phyloP scores from a whole-genome alignment of 2,329 filamentous ascomycete species.

The Rutstroemia sp. region DNA sequence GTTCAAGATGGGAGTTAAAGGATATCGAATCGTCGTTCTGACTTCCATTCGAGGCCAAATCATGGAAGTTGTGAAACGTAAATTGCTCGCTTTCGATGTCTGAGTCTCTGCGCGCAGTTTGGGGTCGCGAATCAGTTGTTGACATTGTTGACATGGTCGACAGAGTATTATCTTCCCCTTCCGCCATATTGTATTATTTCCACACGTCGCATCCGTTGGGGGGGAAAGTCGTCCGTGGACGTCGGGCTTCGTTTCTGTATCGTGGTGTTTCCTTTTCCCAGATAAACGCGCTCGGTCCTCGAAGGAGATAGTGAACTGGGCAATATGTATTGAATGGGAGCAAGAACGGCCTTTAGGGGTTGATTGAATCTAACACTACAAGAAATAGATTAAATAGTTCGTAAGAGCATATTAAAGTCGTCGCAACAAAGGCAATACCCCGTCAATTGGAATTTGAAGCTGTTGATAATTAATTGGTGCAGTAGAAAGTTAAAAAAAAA shows the following conservation, averaged over 20 bases:
- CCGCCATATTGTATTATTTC: conserved; percentile 23
- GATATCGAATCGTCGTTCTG: conserved; percentile 23
- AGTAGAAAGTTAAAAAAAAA: background rate
- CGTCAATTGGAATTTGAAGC: background rate
- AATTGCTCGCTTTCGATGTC: conserved; percentile 24
- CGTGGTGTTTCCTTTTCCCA: background rate
- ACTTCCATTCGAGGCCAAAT: conserved; percentile 22
- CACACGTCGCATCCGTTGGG: conserved; percentile 23
- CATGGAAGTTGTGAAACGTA: conserved; percentile 23
- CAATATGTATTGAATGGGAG: background rate
- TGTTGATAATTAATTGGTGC: background rate
- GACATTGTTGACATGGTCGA: conserved; percentile 8
- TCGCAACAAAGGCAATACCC: background rate
- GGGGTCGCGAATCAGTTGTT: conserved; percentile 18
- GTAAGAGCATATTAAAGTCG: background rate
- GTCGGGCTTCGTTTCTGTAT: background rate
- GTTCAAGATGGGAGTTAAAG: conserved; percentile 13
- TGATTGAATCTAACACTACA: background rate
- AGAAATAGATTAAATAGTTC: background rate
- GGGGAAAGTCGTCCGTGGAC: background rate
- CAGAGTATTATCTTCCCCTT: conserved; percentile 20
- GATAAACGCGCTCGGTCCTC: conserved; percentile 16
- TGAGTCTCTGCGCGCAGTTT: conserved; percentile 23
- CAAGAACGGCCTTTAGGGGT: background rate
- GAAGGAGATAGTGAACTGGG: background rate